Base-by-base conservation (phyloP, 495 filamentous ascomycete species). In the Penicillium coprophilum region DNA sequence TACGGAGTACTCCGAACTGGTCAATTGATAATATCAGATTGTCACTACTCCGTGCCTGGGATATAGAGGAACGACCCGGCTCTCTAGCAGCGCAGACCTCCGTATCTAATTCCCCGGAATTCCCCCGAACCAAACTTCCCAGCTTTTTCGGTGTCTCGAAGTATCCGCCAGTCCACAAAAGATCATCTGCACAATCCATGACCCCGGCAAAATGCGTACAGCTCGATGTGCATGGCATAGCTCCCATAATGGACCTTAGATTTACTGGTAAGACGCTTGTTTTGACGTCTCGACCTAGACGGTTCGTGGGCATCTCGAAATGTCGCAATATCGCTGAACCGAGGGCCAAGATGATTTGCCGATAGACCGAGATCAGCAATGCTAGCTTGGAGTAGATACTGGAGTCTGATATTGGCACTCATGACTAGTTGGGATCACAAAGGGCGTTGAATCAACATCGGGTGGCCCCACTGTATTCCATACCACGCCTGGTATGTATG, bases 221-320 rank as follows among this genome's bases (percentile, higher is more conserved):
- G 19, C 6, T 1, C n/a, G 6, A 34, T 45, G 41, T 46, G 21
- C 52, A 46, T 19, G 15, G 23, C 5, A 52, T 31, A 8, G 13
- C 13, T 6, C 15, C 19, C 12, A 20, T 21, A 17, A 2, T 38
- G 11, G 36, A 5, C 15, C 31, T 46, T 44, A 31, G 43, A 13
- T 17, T 28, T 45, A 11, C 31, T 31, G 40, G 43, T 38, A 4
- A 46, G 52, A 54, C 39, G 41, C 38, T 54, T 54, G 21, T 38
- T 46, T 30, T 30, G n/a, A 38, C 52, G 20, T 21, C 52, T 46
- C 15, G 1, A 45, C 15, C 4, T 10, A 21, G 13, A 13, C 21
- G 27, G n/a, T 47, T 6, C 5, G 9, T 27, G 12, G 31, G 13
- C 15, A 21, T 32, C 10, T 30, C 28, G 17, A 1, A 52, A 5